These are phyloP conservation scores for Zelonia costaricensis DNA, from an alignment of 208 protist genomes.

Conservation along the genomic window DNA sequence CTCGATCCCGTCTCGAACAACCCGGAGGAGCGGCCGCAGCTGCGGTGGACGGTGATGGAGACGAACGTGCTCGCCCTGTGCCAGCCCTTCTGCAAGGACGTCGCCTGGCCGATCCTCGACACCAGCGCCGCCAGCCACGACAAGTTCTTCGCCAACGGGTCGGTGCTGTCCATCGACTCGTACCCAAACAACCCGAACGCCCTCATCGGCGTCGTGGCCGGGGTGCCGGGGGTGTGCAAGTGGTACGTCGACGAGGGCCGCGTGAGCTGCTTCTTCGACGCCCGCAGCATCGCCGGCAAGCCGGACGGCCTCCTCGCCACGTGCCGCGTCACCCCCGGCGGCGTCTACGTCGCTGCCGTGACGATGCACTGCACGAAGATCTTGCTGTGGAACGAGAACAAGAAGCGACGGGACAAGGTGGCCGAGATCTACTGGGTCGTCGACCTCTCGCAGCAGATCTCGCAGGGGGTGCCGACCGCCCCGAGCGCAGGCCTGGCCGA, in stretches of 20 bases:
- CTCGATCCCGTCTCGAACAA: slow-evolving; percentile 36
- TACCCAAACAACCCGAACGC: slow-evolving; percentile 77
- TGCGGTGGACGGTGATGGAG: slow-evolving; percentile 55
- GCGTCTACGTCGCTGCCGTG: slow-evolving; percentile 65
- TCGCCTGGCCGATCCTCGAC: slow-evolving; percentile 20
- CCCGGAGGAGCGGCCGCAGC: slow-evolving; percentile 35
- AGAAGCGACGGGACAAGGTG: slow-evolving; percentile 74
- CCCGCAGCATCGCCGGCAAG: slow-evolving; percentile 19
- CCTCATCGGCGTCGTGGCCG: slow-evolving; percentile 68
- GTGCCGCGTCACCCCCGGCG: slow-evolving; percentile 71
- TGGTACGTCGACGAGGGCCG: slow-evolving; percentile 81
- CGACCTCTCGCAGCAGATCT: slow-evolving; percentile 47
- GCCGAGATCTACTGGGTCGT: slow-evolving; percentile 69
- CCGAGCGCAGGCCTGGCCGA: slow-evolving; percentile 29
- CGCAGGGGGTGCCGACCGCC: slow-evolving; percentile 13
- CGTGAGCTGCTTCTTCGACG: slow-evolving; percentile 73
- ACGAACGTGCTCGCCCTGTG: slow-evolving; percentile 62
- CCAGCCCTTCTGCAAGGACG: slow-evolving; percentile 40
- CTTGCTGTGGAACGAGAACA: slow-evolving; percentile 69
- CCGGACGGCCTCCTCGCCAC: slow-evolving; percentile 35
- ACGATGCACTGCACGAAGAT: slow-evolving; percentile 66
- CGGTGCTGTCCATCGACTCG: slow-evolving; percentile 72
- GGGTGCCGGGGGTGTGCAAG: slow-evolving; percentile 74
- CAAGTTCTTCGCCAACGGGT: slow-evolving; percentile 51
- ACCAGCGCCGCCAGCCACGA: slow-evolving; percentile 11